A percentile compares a stretch with the other conserved stretches of the same genome.
These are phyloP conservation scores for Cytospora piceae DNA, from an alignment of 2,329 filamentous ascomycete species.

Conservation along the genomic window DNA sequence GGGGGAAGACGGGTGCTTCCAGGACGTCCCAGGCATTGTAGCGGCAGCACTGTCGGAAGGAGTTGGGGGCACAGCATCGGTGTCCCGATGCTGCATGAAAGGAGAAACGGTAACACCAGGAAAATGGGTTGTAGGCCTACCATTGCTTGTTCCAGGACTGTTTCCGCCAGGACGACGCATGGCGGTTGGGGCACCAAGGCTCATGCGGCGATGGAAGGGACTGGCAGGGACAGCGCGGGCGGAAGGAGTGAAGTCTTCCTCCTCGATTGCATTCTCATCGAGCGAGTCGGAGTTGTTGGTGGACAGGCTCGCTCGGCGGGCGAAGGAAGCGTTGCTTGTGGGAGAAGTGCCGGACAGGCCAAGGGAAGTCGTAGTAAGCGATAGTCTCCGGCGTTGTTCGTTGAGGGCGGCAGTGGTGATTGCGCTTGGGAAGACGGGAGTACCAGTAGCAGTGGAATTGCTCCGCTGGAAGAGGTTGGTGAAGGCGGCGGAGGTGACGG, in stretches of 20 bases:
- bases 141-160: slow-evolving; percentile 62
- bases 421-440: slow-evolving; percentile 50
- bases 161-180: slow-evolving; percentile 61
- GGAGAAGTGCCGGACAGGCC: slow-evolving; percentile 74
- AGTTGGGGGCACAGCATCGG: slow-evolving; percentile 34
- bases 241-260: slow-evolving; percentile 60
- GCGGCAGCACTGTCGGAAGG: slow-evolving; percentile 41
- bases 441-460: slow-evolving; percentile 51
- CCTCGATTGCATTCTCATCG: slow-evolving; percentile 75
- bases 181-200: slow-evolving; percentile 78
- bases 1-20: slow-evolving; percentile 37
- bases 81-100: slow-evolving; percentile 38
- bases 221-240: slow-evolving; percentile 66
- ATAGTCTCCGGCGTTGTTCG: slow-evolving; percentile 69
- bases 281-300: slow-evolving; percentile 66
- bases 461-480: slow-evolving; percentile 63
- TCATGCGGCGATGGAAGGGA: slow-evolving; percentile 83
- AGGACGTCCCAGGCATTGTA: slow-evolving; percentile 34
- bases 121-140: slow-evolving; percentile 56
- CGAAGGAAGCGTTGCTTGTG: slow-evolving; percentile 55
- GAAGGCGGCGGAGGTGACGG: slow-evolving; percentile 60
- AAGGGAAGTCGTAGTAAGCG: slow-evolving; percentile 60
- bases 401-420: slow-evolving; percentile 51
- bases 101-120: slow-evolving; percentile 35
- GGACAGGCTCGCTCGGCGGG: slow-evolving; percentile 69